These are phyloP conservation scores for Talaromyces trachyspermus DNA, from an alignment of 495 filamentous ascomycete genomes.

Conservation along the genomic window DNA sequence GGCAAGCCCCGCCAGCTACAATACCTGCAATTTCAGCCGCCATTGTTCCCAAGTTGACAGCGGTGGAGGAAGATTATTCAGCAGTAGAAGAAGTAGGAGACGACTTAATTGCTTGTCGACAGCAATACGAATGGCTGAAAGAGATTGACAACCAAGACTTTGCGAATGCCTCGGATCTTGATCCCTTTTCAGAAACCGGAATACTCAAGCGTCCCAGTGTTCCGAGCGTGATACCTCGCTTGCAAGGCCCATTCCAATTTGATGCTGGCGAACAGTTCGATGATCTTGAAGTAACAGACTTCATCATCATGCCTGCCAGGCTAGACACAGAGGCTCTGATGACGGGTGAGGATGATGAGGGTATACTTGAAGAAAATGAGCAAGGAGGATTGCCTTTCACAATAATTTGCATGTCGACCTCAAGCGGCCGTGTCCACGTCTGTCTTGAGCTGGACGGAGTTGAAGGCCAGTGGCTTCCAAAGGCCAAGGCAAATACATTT, in stretches of 20 bases:
- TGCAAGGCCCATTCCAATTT: constrained; percentile 81
- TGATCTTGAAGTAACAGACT: constrained; percentile 61
- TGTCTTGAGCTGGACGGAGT: constrained; percentile 76
- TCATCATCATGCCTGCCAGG: constrained; percentile 48
- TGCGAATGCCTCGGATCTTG: constrained; percentile 37
- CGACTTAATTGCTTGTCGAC: constrained; percentile 36
- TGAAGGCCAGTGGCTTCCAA: constrained; percentile 79
- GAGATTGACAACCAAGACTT: constrained; percentile 64
- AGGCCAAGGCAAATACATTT: constrained; percentile 38
- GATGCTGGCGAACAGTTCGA: constrained; percentile 56
- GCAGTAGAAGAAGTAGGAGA: constrained; percentile 45
- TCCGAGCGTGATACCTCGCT: constrained; percentile 65
- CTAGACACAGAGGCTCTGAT: constrained; percentile 45
- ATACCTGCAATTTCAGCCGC: constrained; percentile 71
- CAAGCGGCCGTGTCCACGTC: constrained; percentile 63
- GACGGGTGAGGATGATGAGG: constrained; percentile 44
- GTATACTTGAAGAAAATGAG: constrained; percentile 42
- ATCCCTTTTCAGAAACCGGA: constrained; percentile 26
- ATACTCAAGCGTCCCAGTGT: constrained; percentile 61
- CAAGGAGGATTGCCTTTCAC: constrained; percentile 62
- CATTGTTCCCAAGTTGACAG: constrained; percentile 58
- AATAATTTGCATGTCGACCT: constrained; percentile 68
- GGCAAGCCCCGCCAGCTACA: constrained; percentile 66
- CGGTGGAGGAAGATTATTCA: constrained; percentile 49
- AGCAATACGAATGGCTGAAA: constrained; percentile 75